These are phyloP conservation scores for Populus tremula DNA, from an alignment of 345 rosid species.

Conservation along the genomic window DNA sequence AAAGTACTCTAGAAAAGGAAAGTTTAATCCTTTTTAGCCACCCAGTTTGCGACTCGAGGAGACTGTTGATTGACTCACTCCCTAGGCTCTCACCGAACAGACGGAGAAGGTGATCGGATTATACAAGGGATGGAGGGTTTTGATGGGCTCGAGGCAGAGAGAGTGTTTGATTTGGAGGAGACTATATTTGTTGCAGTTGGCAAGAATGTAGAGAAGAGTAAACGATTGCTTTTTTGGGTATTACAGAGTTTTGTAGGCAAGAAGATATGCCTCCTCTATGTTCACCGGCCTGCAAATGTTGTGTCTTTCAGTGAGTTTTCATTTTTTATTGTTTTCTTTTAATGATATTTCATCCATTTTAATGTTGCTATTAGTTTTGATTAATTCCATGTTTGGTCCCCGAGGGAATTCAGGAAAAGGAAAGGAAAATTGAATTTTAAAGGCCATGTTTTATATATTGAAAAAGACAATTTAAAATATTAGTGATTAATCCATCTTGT, in stretches of 20 bases:
- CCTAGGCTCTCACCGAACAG: too few species aligned
- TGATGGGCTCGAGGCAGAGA: constrained; percentile 28
- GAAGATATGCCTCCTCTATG: constrained; percentile 74
- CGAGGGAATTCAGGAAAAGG: background rate
- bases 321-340: background rate
- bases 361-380: background rate
- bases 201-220: constrained; percentile 56
- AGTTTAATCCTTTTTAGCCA: too few species aligned
- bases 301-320: constrained; percentile 56
- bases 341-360: background rate
- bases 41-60: too few species aligned
- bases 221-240: constrained; percentile 63
- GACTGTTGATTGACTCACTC: too few species aligned
- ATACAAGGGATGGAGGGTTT: constrained; percentile 37
- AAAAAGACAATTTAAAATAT: too few species aligned
- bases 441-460: background rate
- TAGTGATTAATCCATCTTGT: background rate
- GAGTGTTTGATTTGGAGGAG: constrained; percentile 45
- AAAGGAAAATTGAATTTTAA: background rate
- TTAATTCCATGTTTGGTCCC: constrained; percentile 5
- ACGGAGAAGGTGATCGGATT: background rate
- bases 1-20: too few species aligned
- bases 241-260: constrained; percentile 56
- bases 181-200: constrained; percentile 80
- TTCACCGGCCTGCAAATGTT: constrained; percentile 47